These are phyloP conservation scores for Dictyostelium capitatum DNA, from an alignment of 78 protist genomes.

Conservation along the genomic window DNA sequence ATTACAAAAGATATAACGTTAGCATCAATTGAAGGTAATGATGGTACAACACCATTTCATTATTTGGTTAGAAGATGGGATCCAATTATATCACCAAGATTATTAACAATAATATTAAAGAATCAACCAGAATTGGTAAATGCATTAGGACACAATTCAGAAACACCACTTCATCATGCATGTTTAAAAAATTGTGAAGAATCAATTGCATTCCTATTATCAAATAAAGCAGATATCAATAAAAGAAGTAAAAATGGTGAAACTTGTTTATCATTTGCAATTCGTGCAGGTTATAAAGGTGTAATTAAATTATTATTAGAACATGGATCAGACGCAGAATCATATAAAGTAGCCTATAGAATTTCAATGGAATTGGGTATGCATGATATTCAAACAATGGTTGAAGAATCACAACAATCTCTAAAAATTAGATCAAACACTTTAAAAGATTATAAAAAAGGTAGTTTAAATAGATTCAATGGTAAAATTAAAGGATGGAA, in stretches of 20 bases:
- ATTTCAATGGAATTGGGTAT: constrained; percentile 41
- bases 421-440: constrained; percentile 25
- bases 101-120: constrained; percentile 12
- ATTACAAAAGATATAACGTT: constrained; percentile 21
- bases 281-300: constrained; percentile 73
- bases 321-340: constrained; percentile 36
- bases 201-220: constrained; percentile 22
- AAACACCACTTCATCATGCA: constrained; percentile 74
- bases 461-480: constrained; percentile 1
- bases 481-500: constrained; percentile 60
- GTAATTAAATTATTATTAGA: constrained; percentile 65
- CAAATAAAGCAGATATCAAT: constrained; percentile 42
- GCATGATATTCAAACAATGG: constrained; percentile 63
- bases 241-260: constrained; percentile 57
- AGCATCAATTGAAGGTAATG: constrained; percentile 42
- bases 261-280: constrained; percentile 76
- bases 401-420: constrained; percentile 53
- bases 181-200: constrained; percentile 56
- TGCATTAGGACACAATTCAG: constrained; percentile 28
- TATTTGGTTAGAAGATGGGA: constrained; percentile 77
- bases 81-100: constrained; percentile 46
- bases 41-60: constrained; percentile 69
- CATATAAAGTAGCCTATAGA: constrained; percentile 27
- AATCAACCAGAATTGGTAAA: constrained; percentile 40
- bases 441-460: constrained; percentile 24